Percentiles rank a stretch among this genome's conserved stretches.
Evolutionary conservation across 306 rosid genomes (phyloP).

Genomic region (Mimosa bimucronata): DNA sequence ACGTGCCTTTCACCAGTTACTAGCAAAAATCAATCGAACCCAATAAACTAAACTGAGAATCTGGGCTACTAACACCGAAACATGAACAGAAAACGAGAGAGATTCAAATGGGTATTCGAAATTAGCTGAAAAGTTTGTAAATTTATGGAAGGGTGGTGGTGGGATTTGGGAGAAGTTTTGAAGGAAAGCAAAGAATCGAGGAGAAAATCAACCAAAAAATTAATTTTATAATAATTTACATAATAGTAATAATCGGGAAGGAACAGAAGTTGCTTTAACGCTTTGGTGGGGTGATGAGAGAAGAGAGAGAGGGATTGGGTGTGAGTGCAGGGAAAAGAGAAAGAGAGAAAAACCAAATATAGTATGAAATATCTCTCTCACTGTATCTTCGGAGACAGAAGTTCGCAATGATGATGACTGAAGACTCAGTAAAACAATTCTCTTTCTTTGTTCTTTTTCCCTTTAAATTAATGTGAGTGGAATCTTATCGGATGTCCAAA

Average conservation of each 20-base stretch:
- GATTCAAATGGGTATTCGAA: constrained; percentile 4
- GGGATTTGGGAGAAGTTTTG: constrained; percentile 39
- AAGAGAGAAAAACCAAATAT: neutral
- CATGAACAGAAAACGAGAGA: neutral
- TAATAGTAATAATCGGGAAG: neutral
- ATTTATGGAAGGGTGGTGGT: constrained; percentile 19
- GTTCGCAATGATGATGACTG: constrained; percentile 16
- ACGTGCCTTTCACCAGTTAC: neutral
- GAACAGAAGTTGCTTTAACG: constrained; percentile 9
- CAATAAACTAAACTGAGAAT: neutral
- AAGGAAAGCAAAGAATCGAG: constrained; percentile 50
- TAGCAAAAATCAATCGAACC: constrained; percentile 11
- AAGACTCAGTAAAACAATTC: neutral
- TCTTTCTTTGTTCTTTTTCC: neutral
- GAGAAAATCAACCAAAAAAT: constrained; percentile 3
- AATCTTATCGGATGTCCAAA: constrained; percentile 15
- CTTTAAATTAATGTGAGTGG: neutral
- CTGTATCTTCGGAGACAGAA: neutral
- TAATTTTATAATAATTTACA: neutral
- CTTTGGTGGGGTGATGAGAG: neutral
- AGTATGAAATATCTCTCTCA: neutral
- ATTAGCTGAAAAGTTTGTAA: constrained; percentile 21
- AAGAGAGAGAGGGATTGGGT: neutral
- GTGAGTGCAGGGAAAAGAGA: neutral
- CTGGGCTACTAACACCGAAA: neutral